Evolutionary conservation across 805 yeast genomes (phyloP).

Genomic region (Clavispora carvajalis): DNA sequence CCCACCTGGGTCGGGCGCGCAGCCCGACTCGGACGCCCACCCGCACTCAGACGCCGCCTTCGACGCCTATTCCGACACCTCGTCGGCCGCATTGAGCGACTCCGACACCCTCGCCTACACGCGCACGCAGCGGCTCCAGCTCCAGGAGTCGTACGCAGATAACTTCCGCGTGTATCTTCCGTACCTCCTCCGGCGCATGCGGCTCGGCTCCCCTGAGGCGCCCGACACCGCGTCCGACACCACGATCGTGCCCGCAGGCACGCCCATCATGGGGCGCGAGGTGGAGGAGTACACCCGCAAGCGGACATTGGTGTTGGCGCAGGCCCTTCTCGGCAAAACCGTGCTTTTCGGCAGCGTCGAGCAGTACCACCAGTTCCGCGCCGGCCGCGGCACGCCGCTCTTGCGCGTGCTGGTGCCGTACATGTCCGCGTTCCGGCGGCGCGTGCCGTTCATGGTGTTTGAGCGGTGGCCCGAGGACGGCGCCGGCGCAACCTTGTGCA

Average conservation of each 20-base stretch:
- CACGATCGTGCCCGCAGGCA: constrained; percentile 6
- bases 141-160: constrained; percentile 33
- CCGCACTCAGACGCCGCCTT: not conserved
- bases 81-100: constrained; percentile 28
- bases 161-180: constrained; percentile 36
- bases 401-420: constrained; percentile 33
- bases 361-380: constrained; percentile 25
- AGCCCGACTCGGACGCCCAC: too few species aligned
- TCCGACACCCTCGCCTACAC: constrained; percentile 29
- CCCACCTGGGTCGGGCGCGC: too few species aligned
- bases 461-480: constrained; percentile 23
- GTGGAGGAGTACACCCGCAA: constrained; percentile 22
- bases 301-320: constrained; percentile 26
- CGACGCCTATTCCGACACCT: not conserved
- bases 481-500: constrained; percentile 21
- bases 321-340: constrained; percentile 24
- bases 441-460: constrained; percentile 30
- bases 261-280: constrained; percentile 17
- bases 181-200: constrained; percentile 27
- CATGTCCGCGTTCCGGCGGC: constrained; percentile 30
- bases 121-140: constrained; percentile 21
- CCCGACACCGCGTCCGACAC: constrained; percentile 8
- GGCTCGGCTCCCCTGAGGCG: constrained; percentile 13
- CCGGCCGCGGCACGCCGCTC: constrained; percentile 32
- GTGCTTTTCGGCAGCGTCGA: constrained; percentile 28